These are phyloP conservation scores for Lobosporangium transversale DNA, from an alignment of 192 early-diverging fungal species.

Conservation along the genomic window DNA sequence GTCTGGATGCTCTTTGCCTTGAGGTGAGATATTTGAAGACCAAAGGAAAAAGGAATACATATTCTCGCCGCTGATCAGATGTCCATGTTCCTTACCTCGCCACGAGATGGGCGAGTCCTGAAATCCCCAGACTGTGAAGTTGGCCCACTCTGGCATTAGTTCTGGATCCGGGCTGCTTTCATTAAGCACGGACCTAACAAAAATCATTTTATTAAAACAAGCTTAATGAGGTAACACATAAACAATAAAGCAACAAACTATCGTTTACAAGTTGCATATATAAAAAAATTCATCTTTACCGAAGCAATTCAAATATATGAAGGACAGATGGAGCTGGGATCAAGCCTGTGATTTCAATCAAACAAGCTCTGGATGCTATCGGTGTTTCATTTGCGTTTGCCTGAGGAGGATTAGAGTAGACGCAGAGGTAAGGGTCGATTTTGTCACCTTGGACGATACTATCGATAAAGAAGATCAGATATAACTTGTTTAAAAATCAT, in stretches of 20 bases:
- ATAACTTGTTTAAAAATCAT: neutral
- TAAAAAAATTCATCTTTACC: constrained; percentile 9
- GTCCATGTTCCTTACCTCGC: constrained; percentile 47
- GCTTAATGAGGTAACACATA: too few relatives aligned
- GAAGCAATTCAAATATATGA: constrained; percentile 30
- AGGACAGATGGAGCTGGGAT: constrained; percentile 40
- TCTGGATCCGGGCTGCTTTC: neutral
- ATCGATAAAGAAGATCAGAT: neutral
- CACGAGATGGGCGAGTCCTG: constrained; percentile 61
- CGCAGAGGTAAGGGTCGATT: constrained; percentile 53
- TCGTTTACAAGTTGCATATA: too few relatives aligned
- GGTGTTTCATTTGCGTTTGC: neutral
- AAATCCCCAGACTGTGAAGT: constrained; percentile 55
- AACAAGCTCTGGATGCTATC: constrained; percentile 19
- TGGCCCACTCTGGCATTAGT: constrained; percentile 41
- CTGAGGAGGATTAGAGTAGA: constrained; percentile 45
- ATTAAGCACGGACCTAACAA: constrained; percentile 15
- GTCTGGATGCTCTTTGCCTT: constrained; percentile 15
- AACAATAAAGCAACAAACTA: constrained; percentile 1
- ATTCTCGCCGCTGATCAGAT: constrained; percentile 55
- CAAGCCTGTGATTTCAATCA: constrained; percentile 49
- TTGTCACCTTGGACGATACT: constrained; percentile 48
- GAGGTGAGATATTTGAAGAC: neutral
- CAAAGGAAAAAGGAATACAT: constrained; percentile 56
- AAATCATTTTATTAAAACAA: too few relatives aligned